phyloP scores from a whole-genome alignment of 768 basidiomycete genomes.

The Sutorius australiensis region DNA sequence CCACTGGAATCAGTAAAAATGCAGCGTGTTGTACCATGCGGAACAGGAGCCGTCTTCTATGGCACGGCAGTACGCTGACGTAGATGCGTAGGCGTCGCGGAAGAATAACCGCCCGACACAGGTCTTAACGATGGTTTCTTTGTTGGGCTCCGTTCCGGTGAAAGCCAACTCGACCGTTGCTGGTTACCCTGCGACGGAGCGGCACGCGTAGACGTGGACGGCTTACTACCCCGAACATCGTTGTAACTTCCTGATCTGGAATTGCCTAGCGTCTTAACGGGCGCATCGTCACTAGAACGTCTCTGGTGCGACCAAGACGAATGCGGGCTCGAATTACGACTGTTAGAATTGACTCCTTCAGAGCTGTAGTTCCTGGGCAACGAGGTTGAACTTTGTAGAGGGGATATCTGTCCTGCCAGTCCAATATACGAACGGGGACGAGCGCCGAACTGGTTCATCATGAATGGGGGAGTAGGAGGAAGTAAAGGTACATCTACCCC shows the following conservation, averaged over 20 bases:
- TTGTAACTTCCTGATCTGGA: slow-evolving; percentile 14
- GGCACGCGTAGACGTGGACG: slow-evolving; percentile 8
- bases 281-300: slow-evolving; percentile 31
- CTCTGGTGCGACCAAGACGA: slow-evolving; percentile 26
- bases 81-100: slow-evolving; percentile 5
- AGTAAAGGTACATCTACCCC: slow-evolving; percentile 64
- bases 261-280: slow-evolving; percentile 7
- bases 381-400: slow-evolving; percentile 19
- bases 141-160: slow-evolving; percentile 14
- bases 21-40: not conserved
- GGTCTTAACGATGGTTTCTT: slow-evolving; percentile 17
- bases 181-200: slow-evolving; percentile 8
- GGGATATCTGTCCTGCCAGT: slow-evolving; percentile 31
- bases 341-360: slow-evolving; percentile 17
- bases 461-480: slow-evolving; percentile 72
- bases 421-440: slow-evolving; percentile 36
- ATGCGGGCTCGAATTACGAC: slow-evolving; percentile 18
- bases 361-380: slow-evolving; percentile 25
- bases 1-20: slow-evolving; percentile 11
- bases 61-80: slow-evolving; percentile 21
- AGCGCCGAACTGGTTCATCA: slow-evolving; percentile 55
- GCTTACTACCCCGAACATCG: slow-evolving; percentile 14
- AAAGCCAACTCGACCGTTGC: slow-evolving; percentile 25
- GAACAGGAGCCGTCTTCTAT: slow-evolving; percentile 12
- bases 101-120: slow-evolving; percentile 13